phyloP scores from a whole-genome alignment of 495 filamentous ascomycete genomes.

The Xylaria curta region DNA sequence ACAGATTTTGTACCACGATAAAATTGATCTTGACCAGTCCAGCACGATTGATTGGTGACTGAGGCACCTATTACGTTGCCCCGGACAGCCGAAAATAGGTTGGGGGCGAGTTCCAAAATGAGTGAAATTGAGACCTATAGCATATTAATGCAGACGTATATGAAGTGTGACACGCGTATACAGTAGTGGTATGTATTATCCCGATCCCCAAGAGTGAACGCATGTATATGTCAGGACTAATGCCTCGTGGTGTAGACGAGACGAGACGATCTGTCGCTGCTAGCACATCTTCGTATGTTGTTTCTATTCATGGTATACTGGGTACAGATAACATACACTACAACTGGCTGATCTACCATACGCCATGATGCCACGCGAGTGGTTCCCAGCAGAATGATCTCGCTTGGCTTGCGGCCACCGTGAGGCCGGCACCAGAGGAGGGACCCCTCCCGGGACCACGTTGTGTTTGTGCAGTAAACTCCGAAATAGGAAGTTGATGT shows the following conservation, averaged over 20 bases:
- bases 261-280: background rate
- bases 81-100: constrained; percentile 20
- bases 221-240: background rate
- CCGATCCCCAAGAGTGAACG: background rate
- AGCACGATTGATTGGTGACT: background rate
- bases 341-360: constrained; percentile 16
- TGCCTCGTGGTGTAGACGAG: background rate
- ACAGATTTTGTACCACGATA: background rate
- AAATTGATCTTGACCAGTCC: background rate
- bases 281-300: background rate
- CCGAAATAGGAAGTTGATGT: constrained; percentile 17
- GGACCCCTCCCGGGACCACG: constrained; percentile 12
- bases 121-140: constrained; percentile 5
- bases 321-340: background rate
- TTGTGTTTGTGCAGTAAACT: constrained; percentile 3
- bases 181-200: background rate
- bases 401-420: constrained; percentile 3
- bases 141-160: background rate
- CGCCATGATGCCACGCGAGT: constrained; percentile 15
- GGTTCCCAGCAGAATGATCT: constrained; percentile 11
- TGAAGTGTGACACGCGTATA: background rate
- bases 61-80: background rate
- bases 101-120: constrained; percentile 23
- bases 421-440: constrained; percentile 7
- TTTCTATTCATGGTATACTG: background rate